Evolutionary conservation across 179 eudicot genomes (phyloP).

Genomic region (Drosera spatulata): DNA sequence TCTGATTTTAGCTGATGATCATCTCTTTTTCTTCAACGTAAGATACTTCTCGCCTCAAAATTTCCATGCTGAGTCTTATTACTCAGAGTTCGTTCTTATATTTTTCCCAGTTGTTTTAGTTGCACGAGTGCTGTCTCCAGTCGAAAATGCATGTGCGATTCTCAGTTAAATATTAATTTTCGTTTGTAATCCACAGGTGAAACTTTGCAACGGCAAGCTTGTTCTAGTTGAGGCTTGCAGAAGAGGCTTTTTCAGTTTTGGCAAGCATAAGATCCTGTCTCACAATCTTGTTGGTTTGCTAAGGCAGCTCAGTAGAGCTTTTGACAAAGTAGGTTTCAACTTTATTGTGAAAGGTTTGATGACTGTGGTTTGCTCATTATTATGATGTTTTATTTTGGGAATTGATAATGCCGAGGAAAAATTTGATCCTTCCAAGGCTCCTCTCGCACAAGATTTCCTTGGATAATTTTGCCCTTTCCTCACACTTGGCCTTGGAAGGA

Average conservation of each 20-base stretch:
- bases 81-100: neutral
- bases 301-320: slow-evolving; percentile 87
- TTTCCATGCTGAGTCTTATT: neutral
- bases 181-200: slow-evolving; percentile 44
- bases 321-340: slow-evolving; percentile 63
- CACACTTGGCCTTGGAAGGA: too few relatives aligned
- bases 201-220: slow-evolving; percentile 91
- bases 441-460: too few relatives aligned
- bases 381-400: neutral
- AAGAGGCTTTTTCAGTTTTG: slow-evolving; percentile 67
- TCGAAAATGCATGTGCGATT: neutral
- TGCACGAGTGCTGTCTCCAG: neutral
- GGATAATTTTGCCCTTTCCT: too few relatives aligned
- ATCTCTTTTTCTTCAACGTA: slow-evolving; percentile 82
- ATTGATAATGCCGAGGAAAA: too few relatives aligned
- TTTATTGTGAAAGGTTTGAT: neutral
- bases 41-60: slow-evolving; percentile 7
- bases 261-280: slow-evolving; percentile 78
- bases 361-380: neutral
- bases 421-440: too few relatives aligned
- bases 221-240: slow-evolving; percentile 71
- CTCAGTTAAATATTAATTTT: slow-evolving; percentile 4
- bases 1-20: slow-evolving; percentile 49
- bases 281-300: slow-evolving; percentile 94
- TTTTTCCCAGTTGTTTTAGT: neutral